These are phyloP conservation scores for Oemleria cerasiformis DNA, from an alignment of 306 rosid genomes.

Conservation along the genomic window DNA sequence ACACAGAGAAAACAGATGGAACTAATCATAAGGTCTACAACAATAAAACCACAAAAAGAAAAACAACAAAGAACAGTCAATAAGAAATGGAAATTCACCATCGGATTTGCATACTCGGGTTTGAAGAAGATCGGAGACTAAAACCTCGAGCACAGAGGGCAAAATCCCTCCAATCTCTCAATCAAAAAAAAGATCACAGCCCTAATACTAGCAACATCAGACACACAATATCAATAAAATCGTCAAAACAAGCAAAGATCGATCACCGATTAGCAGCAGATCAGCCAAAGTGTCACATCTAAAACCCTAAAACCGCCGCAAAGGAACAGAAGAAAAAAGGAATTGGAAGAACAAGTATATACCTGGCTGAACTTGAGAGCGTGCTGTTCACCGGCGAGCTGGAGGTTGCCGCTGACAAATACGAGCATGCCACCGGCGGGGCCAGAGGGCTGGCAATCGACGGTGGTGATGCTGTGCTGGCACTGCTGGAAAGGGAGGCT, in stretches of 20 bases:
- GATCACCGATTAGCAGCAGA: not conserved
- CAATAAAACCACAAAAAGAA: not conserved
- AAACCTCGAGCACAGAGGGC: not conserved
- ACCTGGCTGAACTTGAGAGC: slow-evolving; percentile 97
- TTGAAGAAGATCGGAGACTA: not conserved
- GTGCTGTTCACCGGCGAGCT: slow-evolving; percentile 90
- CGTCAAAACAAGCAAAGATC: not conserved
- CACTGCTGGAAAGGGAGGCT: slow-evolving; percentile 92
- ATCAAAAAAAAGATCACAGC: not conserved
- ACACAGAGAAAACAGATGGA: not conserved
- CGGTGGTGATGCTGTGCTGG: slow-evolving; percentile 74
- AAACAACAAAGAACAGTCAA: not conserved
- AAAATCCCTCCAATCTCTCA: not conserved
- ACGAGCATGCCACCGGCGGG: slow-evolving; percentile 78
- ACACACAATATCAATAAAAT: not conserved
- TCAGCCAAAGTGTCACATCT: not conserved
- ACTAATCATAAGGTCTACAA: not conserved
- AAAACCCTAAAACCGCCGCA: not conserved
- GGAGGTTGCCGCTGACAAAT: slow-evolving; percentile 90
- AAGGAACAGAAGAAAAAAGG: not conserved
- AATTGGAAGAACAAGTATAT: not conserved
- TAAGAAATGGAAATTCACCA: not conserved
- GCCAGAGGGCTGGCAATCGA: slow-evolving; percentile 89
- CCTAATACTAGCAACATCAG: not conserved
- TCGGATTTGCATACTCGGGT: not conserved